Conservation (phyloP, 2,329 filamentous ascomycete genomes). For the Aspergillus niger region DNA sequence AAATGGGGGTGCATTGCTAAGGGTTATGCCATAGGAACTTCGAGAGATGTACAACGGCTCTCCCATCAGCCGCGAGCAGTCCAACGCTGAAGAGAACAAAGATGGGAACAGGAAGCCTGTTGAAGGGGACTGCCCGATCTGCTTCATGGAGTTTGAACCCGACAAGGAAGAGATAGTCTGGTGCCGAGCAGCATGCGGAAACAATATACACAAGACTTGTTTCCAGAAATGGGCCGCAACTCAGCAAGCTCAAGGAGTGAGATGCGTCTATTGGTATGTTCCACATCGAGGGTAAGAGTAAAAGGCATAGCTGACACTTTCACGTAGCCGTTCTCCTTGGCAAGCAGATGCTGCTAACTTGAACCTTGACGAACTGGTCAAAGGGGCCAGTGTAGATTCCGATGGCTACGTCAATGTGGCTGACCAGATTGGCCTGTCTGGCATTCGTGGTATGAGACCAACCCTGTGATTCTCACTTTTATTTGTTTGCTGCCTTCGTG, state of each 20-base stretch:
- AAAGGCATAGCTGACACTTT: background rate
- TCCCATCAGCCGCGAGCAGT: slow-evolving; percentile 50
- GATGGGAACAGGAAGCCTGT: slow-evolving; percentile 58
- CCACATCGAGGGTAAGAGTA: background rate
- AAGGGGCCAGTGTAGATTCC: slow-evolving; percentile 27
- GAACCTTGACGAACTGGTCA: slow-evolving; percentile 35
- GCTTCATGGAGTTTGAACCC: slow-evolving; percentile 58
- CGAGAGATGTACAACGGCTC: slow-evolving; percentile 57
- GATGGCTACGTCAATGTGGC: slow-evolving; percentile 52
- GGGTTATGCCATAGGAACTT: slow-evolving; percentile 50
- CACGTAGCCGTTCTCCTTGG: slow-evolving; percentile 46
- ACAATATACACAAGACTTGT: slow-evolving; percentile 62
- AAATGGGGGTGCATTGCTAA: background rate
- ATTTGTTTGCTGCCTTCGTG: background rate
- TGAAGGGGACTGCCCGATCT: slow-evolving; percentile 65
- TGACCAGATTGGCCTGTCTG: slow-evolving; percentile 43
- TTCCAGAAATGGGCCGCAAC: slow-evolving; percentile 57
- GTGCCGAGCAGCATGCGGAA: slow-evolving; percentile 63
- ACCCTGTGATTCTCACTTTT: slow-evolving; percentile 20
- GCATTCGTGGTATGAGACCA: slow-evolving; percentile 39
- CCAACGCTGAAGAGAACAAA: slow-evolving; percentile 35
- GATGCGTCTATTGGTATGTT: slow-evolving; percentile 50
- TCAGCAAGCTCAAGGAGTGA: slow-evolving; percentile 34
- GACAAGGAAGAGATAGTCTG: slow-evolving; percentile 54
- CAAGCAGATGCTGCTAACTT: slow-evolving; percentile 33